Percentiles rank a stretch among this genome's conserved stretches.
Conservation (phyloP, 2,329 filamentous ascomycete genomes). For the Raffaelea ambrosiae region DNA sequence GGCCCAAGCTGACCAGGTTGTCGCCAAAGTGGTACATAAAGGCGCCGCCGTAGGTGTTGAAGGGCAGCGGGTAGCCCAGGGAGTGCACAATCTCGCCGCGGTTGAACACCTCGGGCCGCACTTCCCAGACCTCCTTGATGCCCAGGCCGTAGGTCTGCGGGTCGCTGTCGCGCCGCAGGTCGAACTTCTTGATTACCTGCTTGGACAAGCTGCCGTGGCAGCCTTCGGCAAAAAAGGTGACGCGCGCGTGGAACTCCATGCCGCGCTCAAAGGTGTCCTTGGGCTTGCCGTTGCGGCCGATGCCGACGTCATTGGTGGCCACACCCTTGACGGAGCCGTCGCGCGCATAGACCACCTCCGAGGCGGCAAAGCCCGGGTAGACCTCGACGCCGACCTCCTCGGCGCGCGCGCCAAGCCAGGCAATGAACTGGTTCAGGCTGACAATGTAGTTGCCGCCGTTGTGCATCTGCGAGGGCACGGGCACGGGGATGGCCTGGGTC, state of each 20-base stretch:
- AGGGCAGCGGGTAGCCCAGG: constrained; percentile 83
- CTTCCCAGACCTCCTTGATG: constrained; percentile 95
- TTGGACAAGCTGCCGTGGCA: constrained; percentile 95
- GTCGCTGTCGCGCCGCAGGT: constrained; percentile 79
- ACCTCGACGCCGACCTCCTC: constrained; percentile 94
- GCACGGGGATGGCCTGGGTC: constrained; percentile 67
- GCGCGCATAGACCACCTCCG: constrained; percentile 77
- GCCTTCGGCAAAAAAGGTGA: constrained; percentile 88
- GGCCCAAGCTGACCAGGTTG: constrained; percentile 84
- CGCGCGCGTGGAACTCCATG: constrained; percentile 94
- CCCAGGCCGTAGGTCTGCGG: constrained; percentile 93
- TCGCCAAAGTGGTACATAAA: constrained; percentile 99
- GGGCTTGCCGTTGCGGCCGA: constrained; percentile 70
- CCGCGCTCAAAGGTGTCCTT: constrained; percentile 91
- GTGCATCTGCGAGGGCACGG: constrained; percentile 92
- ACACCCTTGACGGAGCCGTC: constrained; percentile 91
- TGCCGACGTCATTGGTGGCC: constrained; percentile 88
- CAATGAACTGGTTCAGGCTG: constrained; percentile 87
- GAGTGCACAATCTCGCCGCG: constrained; percentile 81
- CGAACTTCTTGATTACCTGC: constrained; percentile 89
- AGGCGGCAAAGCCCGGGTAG: constrained; percentile 91
- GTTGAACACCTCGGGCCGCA: constrained; percentile 84
- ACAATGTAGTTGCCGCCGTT: constrained; percentile 98
- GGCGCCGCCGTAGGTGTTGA: constrained; percentile 90
- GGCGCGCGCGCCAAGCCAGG: constrained; percentile 93